A percentile compares a stretch with the other conserved stretches of the same genome.
phyloP scores from a whole-genome alignment of 139 green algal species.

The Mychonastes homosphaera region DNA sequence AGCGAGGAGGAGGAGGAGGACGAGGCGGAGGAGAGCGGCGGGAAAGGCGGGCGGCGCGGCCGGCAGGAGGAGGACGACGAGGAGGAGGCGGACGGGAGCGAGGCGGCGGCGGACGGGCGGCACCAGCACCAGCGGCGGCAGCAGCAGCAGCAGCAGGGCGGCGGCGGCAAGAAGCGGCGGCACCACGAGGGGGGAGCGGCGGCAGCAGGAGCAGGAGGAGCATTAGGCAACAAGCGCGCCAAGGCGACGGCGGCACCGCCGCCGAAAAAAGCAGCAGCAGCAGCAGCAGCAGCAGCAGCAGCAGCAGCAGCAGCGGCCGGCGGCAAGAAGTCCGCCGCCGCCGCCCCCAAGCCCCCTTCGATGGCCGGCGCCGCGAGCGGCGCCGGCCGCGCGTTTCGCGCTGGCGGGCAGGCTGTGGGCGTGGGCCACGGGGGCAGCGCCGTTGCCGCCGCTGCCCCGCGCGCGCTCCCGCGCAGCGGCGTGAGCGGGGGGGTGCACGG shows the following conservation, averaged over 20 bases:
- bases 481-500: neutral
- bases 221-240: no score
- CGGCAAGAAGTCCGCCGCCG: no score
- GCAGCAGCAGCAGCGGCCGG: no score
- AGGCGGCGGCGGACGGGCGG: slow-evolving; percentile 2
- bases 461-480: neutral
- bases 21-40: neutral
- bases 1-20: neutral
- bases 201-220: no score
- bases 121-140: neutral
- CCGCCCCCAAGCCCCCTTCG: no score
- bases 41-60: slow-evolving; percentile 1
- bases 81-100: slow-evolving; percentile 7
- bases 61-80: slow-evolving; percentile 13
- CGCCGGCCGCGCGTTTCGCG: slow-evolving; percentile 3
- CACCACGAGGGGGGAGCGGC: neutral
- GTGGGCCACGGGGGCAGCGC: neutral
- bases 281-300: no score
- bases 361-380: slow-evolving; percentile 1
- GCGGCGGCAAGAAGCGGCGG: neutral
- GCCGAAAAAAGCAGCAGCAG: no score
- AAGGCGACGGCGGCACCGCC: no score
- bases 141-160: neutral
- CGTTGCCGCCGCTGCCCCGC: neutral
- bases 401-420: neutral